A percentile compares a stretch with the other conserved stretches of the same genome.
These are phyloP conservation scores for Clonostachys rosea DNA, from an alignment of 2,329 filamentous ascomycete genomes.

Conservation along the genomic window DNA sequence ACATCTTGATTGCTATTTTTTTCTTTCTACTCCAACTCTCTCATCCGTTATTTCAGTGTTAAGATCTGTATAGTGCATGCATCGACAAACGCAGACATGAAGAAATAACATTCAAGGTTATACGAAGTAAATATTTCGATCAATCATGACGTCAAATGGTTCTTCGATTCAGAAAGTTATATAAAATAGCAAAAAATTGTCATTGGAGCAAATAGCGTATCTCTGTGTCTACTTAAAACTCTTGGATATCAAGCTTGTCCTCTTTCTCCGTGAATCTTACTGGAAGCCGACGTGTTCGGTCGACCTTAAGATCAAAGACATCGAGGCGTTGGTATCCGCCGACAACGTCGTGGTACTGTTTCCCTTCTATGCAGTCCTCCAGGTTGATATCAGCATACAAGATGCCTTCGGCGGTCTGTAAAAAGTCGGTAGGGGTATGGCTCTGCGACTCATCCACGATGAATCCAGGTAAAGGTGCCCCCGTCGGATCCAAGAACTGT, in stretches of 20 bases:
- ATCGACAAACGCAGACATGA: too few relatives aligned
- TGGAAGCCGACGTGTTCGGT: constrained; percentile 29
- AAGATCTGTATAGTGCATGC: too few relatives aligned
- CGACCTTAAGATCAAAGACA: constrained; percentile 45
- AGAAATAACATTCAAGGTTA: too few relatives aligned
- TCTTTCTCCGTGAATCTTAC: constrained; percentile 5
- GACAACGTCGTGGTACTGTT: constrained; percentile 52
- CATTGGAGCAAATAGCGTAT: too few relatives aligned
- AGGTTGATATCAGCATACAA: constrained; percentile 47
- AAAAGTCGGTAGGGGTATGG: constrained; percentile 13
- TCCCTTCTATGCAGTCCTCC: constrained; percentile 44
- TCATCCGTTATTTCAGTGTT: too few relatives aligned
- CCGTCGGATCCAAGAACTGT: constrained; percentile 47
- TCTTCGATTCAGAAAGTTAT: too few relatives aligned
- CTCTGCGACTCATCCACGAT: constrained; percentile 13
- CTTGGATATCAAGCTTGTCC: background rate
- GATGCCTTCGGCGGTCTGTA: constrained; percentile 42
- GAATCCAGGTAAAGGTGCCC: constrained; percentile 30
- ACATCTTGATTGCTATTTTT: too few relatives aligned
- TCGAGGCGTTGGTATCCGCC: constrained; percentile 51
- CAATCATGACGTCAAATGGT: too few relatives aligned
- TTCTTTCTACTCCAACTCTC: too few relatives aligned
- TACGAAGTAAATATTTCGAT: too few relatives aligned
- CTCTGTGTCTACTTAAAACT: too few relatives aligned
- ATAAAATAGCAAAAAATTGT: too few relatives aligned